phyloP scores from a whole-genome alignment of 331 rosid species.

The Malus hybrid region DNA sequence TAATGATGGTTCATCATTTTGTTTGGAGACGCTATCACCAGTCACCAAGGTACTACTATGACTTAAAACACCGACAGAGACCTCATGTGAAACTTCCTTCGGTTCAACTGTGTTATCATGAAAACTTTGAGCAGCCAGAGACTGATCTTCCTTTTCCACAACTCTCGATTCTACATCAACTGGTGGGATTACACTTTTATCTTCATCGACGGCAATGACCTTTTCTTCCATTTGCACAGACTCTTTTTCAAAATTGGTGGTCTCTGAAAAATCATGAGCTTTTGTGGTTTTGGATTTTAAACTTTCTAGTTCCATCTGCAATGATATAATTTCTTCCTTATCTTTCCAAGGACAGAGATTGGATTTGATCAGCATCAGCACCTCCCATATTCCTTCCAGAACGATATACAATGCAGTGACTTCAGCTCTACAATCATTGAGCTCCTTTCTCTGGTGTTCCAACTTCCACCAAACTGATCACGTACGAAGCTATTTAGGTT shows the following conservation, averaged over 20 bases:
- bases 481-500: too few relatives aligned
- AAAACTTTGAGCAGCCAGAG: conserved; percentile 25
- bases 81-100: conserved; percentile 38
- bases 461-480: too few relatives aligned
- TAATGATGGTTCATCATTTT: conserved; percentile 30
- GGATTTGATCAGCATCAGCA: conserved; percentile 38
- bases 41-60: conserved; percentile 23
- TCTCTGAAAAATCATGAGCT: conserved; percentile 31
- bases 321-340: conserved; percentile 76
- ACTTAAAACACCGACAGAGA: conserved; percentile 22
- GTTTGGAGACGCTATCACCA: conserved; percentile 28
- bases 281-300: conserved; percentile 38
- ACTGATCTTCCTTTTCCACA: conserved; percentile 34
- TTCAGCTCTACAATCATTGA: conserved; percentile 78
- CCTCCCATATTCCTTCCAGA: conserved; percentile 34
- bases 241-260: conserved; percentile 34
- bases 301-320: conserved; percentile 61
- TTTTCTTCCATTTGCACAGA: conserved; percentile 41
- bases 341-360: conserved; percentile 41
- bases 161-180: conserved; percentile 27
- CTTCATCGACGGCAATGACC: conserved; percentile 72
- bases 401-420: conserved; percentile 62
- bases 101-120: conserved; percentile 28
- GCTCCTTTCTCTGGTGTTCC: conserved; percentile 56
- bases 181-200: conserved; percentile 38